These are phyloP conservation scores for Aspergillus fructus DNA, from an alignment of 2,329 filamentous ascomycete species.

Conservation along the genomic window DNA sequence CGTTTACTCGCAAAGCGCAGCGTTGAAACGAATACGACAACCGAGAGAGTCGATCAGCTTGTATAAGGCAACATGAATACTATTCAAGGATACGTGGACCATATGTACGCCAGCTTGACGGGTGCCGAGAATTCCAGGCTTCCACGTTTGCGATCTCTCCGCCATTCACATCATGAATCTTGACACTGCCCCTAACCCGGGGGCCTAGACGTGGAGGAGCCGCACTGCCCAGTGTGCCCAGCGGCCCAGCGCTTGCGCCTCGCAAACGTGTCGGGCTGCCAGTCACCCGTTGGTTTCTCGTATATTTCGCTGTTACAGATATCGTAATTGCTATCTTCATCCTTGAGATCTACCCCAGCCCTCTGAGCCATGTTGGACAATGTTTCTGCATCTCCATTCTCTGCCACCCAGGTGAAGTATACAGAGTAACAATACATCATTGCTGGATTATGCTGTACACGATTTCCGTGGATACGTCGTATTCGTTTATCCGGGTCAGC, in stretches of 20 bases:
- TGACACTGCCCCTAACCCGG: not conserved
- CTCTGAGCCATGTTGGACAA: too few species aligned
- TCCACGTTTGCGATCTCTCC: not conserved
- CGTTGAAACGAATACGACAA: conserved; percentile 1
- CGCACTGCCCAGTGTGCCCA: conserved; percentile 2
- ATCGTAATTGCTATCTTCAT: too few species aligned
- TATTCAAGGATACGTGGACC: not conserved
- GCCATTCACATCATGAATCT: not conserved
- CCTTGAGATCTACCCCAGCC: not conserved
- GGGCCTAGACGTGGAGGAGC: not conserved
- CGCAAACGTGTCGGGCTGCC: not conserved
- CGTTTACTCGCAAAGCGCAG: not conserved
- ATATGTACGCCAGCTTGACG: not conserved
- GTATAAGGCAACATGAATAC: not conserved
- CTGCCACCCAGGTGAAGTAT: not conserved
- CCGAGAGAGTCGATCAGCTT: not conserved
- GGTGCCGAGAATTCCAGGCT: not conserved
- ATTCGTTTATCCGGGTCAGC: not conserved
- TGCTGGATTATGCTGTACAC: not conserved
- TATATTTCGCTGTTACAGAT: not conserved
- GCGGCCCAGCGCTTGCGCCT: not conserved
- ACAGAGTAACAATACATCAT: too few species aligned
- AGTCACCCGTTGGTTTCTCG: not conserved
- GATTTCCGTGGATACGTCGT: not conserved
- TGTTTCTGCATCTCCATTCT: not conserved